Evolutionary conservation across 2,329 filamentous ascomycete species (phyloP).

Genomic region (Rugonectria rugulosa): DNA sequence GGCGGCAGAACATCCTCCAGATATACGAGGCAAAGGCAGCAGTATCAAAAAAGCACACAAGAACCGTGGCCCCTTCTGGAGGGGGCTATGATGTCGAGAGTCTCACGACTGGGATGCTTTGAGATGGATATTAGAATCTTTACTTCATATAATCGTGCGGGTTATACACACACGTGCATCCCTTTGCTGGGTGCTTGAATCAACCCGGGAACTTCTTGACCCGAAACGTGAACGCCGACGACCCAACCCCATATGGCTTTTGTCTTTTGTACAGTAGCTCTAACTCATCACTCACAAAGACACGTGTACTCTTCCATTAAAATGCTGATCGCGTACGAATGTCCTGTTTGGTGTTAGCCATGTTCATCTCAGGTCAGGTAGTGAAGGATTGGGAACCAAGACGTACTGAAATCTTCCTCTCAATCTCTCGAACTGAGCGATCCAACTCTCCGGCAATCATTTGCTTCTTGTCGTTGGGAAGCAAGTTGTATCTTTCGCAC

Average conservation of each 20-base stretch:
- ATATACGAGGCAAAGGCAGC: slow-evolving; percentile 27
- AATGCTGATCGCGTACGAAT: slow-evolving; percentile 67
- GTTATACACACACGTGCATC: slow-evolving; percentile 34
- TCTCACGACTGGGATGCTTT: slow-evolving; percentile 13
- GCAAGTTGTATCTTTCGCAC: slow-evolving; percentile 86
- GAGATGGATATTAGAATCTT: slow-evolving; percentile 38
- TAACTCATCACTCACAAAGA: slow-evolving; percentile 34
- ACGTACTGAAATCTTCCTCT: slow-evolving; percentile 85
- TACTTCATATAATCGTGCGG: slow-evolving; percentile 38
- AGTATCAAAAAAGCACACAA: slow-evolving; percentile 41
- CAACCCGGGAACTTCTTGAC: slow-evolving; percentile 36
- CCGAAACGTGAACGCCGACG: slow-evolving; percentile 43
- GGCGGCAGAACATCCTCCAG: slow-evolving; percentile 71
- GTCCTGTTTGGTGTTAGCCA: slow-evolving; percentile 51
- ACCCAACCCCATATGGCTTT: slow-evolving; percentile 33
- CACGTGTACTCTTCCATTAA: slow-evolving; percentile 44
- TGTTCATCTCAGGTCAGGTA: background rate
- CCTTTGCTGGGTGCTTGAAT: slow-evolving; percentile 36
- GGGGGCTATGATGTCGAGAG: slow-evolving; percentile 35
- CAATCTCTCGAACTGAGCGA: slow-evolving; percentile 89
- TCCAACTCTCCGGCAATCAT: slow-evolving; percentile 95
- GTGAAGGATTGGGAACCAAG: background rate
- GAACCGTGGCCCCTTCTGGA: slow-evolving; percentile 44
- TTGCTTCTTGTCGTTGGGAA: slow-evolving; percentile 89
- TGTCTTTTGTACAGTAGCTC: slow-evolving; percentile 36